Conservation (phyloP, 345 rosid species). For the Arabidopsis thaliana region DNA sequence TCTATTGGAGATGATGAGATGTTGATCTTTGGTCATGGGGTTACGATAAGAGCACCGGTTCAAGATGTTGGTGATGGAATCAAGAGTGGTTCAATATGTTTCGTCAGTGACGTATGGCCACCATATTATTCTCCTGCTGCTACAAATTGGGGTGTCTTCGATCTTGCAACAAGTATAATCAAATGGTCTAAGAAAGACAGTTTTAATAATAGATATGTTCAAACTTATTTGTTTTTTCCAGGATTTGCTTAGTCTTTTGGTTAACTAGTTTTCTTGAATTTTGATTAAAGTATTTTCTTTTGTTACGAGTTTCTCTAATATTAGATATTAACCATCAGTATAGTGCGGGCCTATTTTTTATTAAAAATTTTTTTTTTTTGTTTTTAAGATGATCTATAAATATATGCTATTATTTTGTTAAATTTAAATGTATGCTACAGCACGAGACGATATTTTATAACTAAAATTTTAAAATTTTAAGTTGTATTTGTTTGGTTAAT, state of each 20-base stretch:
- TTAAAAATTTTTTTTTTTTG: no score
- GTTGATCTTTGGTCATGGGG: conserved; percentile 1
- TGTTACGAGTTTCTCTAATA: neutral
- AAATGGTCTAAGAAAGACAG: neutral
- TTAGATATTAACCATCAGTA: no score
- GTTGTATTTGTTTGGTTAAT: no score
- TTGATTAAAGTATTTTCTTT: neutral
- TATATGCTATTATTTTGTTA: no score
- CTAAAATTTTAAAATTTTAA: no score
- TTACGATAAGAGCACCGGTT: conserved; percentile 10
- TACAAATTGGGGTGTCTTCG: neutral
- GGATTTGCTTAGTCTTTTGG: neutral
- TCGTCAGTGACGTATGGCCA: neutral
- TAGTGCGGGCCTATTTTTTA: no score
- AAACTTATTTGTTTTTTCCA: neutral
- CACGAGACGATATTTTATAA: no score
- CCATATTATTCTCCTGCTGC: neutral
- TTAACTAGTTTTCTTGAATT: neutral
- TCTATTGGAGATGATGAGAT: neutral
- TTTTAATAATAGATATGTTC: neutral
- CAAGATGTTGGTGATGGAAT: conserved; percentile 12
- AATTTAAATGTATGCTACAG: no score
- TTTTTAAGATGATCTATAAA: no score
- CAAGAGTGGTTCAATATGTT: neutral
- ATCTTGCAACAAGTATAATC: neutral